These are phyloP conservation scores for Xylariaceae sp. DNA, from an alignment of 2,329 filamentous ascomycete genomes.

Conservation along the genomic window DNA sequence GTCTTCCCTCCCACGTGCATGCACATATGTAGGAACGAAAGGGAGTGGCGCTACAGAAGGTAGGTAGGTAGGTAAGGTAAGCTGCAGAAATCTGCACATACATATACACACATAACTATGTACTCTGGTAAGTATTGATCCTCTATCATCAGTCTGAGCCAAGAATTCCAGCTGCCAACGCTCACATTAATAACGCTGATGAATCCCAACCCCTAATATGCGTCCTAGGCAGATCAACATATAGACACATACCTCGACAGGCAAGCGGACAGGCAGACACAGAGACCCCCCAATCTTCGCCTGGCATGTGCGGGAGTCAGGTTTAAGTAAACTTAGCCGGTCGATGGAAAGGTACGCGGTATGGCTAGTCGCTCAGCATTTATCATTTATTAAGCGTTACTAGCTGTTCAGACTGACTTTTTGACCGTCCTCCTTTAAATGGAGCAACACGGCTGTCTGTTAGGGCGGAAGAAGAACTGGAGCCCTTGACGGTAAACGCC, in stretches of 20 bases:
- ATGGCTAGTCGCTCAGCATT: too few relatives aligned
- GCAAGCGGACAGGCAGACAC: neutral
- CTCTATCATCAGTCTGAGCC: neutral
- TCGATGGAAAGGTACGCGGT: too few relatives aligned
- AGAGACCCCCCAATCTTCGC: neutral
- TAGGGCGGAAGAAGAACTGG: too few relatives aligned
- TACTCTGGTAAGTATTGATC: neutral
- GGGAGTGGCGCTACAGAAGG: neutral
- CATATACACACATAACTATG: neutral
- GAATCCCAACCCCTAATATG: neutral
- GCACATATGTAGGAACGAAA: neutral
- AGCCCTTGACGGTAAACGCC: too few relatives aligned
- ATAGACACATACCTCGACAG: too few relatives aligned
- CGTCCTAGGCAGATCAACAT: neutral
- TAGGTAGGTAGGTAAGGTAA: neutral
- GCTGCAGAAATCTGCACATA: neutral
- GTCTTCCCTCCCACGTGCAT: neutral
- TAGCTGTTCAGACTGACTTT: too few relatives aligned
- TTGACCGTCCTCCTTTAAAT: too few relatives aligned
- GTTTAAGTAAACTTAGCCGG: too few relatives aligned
- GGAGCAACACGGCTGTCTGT: too few relatives aligned
- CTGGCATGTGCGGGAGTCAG: neutral
- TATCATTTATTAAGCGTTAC: too few relatives aligned
- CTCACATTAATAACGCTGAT: neutral
- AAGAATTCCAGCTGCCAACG: neutral